Base-by-base conservation (phyloP, 2,329 filamentous ascomycete genomes). In the Zalaria sp. region DNA sequence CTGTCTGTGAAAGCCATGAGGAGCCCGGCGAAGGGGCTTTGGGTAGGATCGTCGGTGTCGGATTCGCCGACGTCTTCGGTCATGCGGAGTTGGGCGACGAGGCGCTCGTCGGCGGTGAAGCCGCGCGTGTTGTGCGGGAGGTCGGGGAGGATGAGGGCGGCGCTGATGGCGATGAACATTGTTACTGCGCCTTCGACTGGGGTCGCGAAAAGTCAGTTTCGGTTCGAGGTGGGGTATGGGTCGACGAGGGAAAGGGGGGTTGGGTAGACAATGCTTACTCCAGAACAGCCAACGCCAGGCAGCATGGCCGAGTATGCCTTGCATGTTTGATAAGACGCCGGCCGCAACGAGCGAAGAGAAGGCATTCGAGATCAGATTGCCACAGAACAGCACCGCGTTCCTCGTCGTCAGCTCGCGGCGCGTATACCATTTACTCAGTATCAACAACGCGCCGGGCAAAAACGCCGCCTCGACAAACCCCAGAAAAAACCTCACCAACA, bases 101-200 rank as follows among this genome's bases (percentile, higher is more conserved):
- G 40, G 26, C 43, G 40, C 34, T 66, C 60, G 26, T 61, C 53
- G 1, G 45, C 46, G 0, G 48, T 59, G 29, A 65, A 43, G 57
- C 61, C 63, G 3, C 50, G 42, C 0, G 40, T 66, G 56, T 4
- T 63, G 54, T 9, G 62, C 45, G 4, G 63, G 54, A 43, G 58
- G 56, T 52, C 47, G 9, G 50, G 49, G 9, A 86, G 63, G 27
- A 83, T 59, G 49, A 74, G 76, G 53, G 69, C 70, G 2, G 76
- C 67, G 1, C 56, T 50, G 4, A 75, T 54, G 9, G 80, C 79
- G 27, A 84, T 66, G 6, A 64, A 64, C 25, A 84, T 63, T 1
- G 80, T 84, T 40, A 79, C 66, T 5, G 68, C 66, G 26, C 81
- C 81, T 56, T 85, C 79, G 29, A 85, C 76, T 18, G 18, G 18